Evolutionary conservation across 225 moss, liverwort and hornwort species (phyloP).

Genomic region (Thuidium tamariscinum): DNA sequence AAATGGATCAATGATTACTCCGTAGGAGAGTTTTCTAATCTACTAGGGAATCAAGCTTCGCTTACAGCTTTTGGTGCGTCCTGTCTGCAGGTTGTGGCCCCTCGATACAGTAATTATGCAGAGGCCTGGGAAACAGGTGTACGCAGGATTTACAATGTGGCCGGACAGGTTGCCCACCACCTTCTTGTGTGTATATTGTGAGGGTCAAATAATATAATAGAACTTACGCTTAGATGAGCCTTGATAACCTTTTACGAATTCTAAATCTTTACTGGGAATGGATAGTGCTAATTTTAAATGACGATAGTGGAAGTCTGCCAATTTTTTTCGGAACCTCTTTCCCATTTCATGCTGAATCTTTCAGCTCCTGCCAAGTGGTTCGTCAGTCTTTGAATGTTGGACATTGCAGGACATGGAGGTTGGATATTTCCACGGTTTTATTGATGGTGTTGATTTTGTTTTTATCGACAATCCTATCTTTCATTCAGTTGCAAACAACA

Average conservation of each 20-base stretch:
- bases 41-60: not conserved
- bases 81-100: slow-evolving; percentile 51
- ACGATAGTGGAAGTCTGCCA: not conserved
- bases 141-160: slow-evolving; percentile 56
- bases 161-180: slow-evolving; percentile 43
- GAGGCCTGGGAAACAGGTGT: slow-evolving; percentile 81
- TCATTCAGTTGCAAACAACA: slow-evolving; percentile 20
- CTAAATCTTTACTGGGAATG: not conserved
- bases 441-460: slow-evolving; percentile 63
- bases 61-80: not conserved
- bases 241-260: not conserved
- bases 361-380: not conserved
- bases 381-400: not conserved
- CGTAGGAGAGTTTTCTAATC: not conserved
- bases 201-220: not conserved
- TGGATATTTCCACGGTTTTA: slow-evolving; percentile 67
- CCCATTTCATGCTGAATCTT: not conserved
- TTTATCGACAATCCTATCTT: slow-evolving; percentile 67
- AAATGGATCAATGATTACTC: not conserved
- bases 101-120: slow-evolving; percentile 66
- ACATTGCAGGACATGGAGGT: slow-evolving; percentile 56
- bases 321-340: not conserved
- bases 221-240: not conserved
- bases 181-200: not conserved
- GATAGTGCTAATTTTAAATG: not conserved